Conservation (phyloP, 192 early-diverging fungal genomes). For the Gonapodya sp. region DNA sequence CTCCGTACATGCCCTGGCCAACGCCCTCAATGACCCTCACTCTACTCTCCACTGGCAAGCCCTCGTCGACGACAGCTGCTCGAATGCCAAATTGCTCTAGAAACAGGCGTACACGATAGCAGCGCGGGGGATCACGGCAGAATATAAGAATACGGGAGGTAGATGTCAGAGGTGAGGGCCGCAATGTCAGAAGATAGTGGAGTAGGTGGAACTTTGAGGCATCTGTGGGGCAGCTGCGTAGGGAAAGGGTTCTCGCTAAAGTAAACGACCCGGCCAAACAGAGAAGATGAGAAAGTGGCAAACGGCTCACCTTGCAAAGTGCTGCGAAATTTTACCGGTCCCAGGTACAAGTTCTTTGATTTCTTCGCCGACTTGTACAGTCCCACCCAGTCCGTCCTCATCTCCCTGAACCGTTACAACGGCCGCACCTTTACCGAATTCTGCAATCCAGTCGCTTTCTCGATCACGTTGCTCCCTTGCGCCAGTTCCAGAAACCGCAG, state of each 20-base stretch:
- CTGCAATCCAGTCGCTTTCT: slow-evolving; percentile 34
- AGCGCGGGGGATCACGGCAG: slow-evolving; percentile 24
- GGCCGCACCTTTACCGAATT: slow-evolving; percentile 35
- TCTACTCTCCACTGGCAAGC: slow-evolving; percentile 78
- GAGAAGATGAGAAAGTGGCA: neutral
- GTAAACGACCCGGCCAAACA: no score
- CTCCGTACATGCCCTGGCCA: slow-evolving; percentile 90
- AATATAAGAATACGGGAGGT: neutral
- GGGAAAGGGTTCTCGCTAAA: no score
- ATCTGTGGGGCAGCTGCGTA: neutral
- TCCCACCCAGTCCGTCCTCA: neutral
- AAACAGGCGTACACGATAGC: slow-evolving; percentile 86
- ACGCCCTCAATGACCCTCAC: slow-evolving; percentile 96
- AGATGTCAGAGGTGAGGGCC: neutral
- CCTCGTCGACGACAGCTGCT: slow-evolving; percentile 86
- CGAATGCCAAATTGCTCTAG: slow-evolving; percentile 93
- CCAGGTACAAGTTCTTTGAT: neutral
- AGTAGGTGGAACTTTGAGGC: neutral
- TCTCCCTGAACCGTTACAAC: slow-evolving; percentile 27
- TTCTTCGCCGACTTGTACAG: neutral
- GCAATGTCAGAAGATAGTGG: neutral
- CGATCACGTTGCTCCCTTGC: slow-evolving; percentile 22
- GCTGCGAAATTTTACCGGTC: neutral
- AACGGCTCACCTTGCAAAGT: neutral
- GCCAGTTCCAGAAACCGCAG: no score